These are phyloP conservation scores for Saprolegnia diclina DNA, from an alignment of 352 stramenopile species.

Conservation along the genomic window DNA sequence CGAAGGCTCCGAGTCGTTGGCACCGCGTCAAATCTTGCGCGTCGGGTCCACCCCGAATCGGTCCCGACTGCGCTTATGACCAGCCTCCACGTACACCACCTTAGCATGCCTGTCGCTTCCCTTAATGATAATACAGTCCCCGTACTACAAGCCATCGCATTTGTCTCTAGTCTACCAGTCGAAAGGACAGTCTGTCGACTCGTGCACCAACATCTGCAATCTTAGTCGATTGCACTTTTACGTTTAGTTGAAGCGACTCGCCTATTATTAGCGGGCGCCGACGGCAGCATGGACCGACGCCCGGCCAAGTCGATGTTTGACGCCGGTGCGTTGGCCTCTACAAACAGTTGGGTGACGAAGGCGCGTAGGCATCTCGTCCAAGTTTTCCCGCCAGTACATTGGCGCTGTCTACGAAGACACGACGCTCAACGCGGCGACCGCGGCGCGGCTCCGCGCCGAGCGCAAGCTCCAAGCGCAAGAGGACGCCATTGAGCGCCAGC, in stretches of 20 bases:
- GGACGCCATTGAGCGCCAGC: constrained; percentile 67
- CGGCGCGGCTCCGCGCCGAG: constrained; percentile 57
- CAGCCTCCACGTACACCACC: no score
- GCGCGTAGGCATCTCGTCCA: constrained; percentile 61
- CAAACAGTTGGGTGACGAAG: no score
- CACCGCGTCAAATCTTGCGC: neutral
- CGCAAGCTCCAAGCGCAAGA: constrained; percentile 56
- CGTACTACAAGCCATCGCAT: no score
- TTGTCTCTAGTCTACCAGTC: no score
- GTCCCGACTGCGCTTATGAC: neutral
- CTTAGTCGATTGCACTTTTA: no score
- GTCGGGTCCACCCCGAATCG: neutral
- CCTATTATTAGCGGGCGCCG: neutral
- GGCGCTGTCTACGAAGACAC: constrained; percentile 64
- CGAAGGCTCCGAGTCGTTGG: neutral
- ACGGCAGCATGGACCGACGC: neutral
- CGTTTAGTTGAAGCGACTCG: no score
- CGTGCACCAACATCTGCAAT: no score
- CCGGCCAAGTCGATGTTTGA: neutral
- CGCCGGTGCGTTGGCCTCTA: neutral
- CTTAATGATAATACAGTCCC: no score
- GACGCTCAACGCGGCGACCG: constrained; percentile 59
- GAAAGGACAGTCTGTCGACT: no score
- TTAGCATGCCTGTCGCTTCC: no score
- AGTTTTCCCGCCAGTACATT: constrained; percentile 71